Base-by-base conservation (phyloP, 2,329 filamentous ascomycete species). In the Mycocentrospora acerina region DNA sequence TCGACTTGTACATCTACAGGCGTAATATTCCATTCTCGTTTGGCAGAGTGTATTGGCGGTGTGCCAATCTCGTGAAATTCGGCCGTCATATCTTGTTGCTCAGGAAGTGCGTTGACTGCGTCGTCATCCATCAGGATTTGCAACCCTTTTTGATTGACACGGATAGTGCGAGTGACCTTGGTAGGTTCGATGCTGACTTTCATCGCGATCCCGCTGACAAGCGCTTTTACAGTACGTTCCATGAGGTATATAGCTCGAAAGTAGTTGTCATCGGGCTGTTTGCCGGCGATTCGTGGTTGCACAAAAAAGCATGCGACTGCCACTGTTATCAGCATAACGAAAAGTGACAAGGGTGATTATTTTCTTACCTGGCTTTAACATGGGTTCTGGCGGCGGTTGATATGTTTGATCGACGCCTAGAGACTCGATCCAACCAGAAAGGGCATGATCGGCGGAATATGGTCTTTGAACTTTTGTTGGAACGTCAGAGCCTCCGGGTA, bases 71-170 rank as follows among this genome's bases (percentile, higher is more conserved):
- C 84, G 40, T 87, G 77, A 42, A 84, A 80, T 54, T 85, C 81
- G 28, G 79, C 79, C 25, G 78, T 72, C 85, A 97, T 93, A 59
- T 95, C 91, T 66, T 97, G 89, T 22, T 90, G 90, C 70, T 98
- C 93, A 2, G 82, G 80, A 35, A 97, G 74, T 64, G 91, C 86
- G 29, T 80, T 79, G 22, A 97, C 81, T 32, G 94, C 84, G 47
- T 96, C 90, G 59, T 97, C 90, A 58, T 97, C 93, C 55, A 97
- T 79, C 59, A 94, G 81, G 38, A 97, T 82, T 57, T 90, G 82
- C 2, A 96, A 70, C 0, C 89, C 89, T 48, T 83, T 82, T 11
- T 82, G 76, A 28, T 88, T 84, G 36, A 90, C 74, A 40, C 82
- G 87, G 4, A 95, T 74, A 1, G 84, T 83, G 24, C 86, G 83